Base-by-base conservation (phyloP, 345 rosid species). In the Garcia nutans region DNA sequence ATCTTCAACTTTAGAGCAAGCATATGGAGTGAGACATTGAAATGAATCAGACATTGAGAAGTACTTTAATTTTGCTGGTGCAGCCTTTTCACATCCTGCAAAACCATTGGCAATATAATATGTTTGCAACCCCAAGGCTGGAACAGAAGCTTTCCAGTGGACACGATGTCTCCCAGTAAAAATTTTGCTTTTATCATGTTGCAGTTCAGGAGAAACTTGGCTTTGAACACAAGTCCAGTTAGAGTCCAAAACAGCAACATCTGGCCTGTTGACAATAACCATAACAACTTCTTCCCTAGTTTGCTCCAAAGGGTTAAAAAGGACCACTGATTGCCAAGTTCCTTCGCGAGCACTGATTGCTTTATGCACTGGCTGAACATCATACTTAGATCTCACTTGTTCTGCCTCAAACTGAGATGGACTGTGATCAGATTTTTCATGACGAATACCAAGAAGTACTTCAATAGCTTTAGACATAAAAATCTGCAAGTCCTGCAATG, bases 381-480 rank as follows among this genome's bases (percentile, higher is more conserved):
- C 98, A 70, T 93, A 92, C 71, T 81, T 89, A 16, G 98, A 89
- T 87, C 98, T 86, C 77, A 88, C 80, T 81, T 88, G 95, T 78
- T 87, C 92, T 28, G 97, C 89, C 85, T 93, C 97, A 70, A 92
- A 93, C 68, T 88, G 89, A 19, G 97, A 84, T 41, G 94, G 93
- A 42, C 61, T 83, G 3, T 87, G 93, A 78, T 96, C 97, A 41
- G 88, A 86, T 76, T 89, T 96, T 71, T 92, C 99, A 57, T 91
- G 92, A 69, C 87, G 97, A 56, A 89, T 79, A 62, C 97, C 97
- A 73, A 96, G 91, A 61, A 96, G 87, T 31, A 89, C 86, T 82
- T 96, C 98, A 52, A 96, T 87, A 60, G 96, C 96, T 82, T 93
- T 96, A 78, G 99, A 89, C 97, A 96, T 96, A 86, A 93, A 96